Evolutionary conservation across 2,329 filamentous ascomycete genomes (phyloP), one percentile per base, ranked within the genome.

Genomic region (Aspergillus amoenus): DNA sequence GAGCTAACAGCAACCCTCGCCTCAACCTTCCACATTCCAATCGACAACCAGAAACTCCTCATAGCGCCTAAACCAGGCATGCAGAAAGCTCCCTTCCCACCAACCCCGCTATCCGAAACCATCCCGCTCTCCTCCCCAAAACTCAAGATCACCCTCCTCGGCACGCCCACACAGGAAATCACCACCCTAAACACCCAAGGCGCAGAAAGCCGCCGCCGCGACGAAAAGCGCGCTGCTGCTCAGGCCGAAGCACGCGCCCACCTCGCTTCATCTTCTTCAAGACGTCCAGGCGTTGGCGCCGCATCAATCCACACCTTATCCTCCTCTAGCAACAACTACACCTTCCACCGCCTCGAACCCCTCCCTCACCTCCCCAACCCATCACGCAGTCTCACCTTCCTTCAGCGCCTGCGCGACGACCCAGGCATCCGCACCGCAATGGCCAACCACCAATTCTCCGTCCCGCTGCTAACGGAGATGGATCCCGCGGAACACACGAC

Each of bases 381-480:
- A 0, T 82, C 88, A 22, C 86, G 87, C 52, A 90, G 88, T 11
- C 81, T 86, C 4, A 78, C 82, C 0, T 91, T 93, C 65, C 83
- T 99, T 2, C 81, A 89, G 70, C 84, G 89, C 1, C 81, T 99
- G 3, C 86, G 86, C 62, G 83, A 88, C 59, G 94, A 99, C 72
- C 87, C 90, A 0, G 94, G 94, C 7, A 93, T 99, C 75, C 87
- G 87, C 61, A 81, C 88, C 1, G 83, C 86, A 1, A 99, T 99
- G 94, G 80, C 83, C 15, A 87, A 87, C 66, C 93, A 96, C 78
- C 84, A 87, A 62, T 97, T 96, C 78, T 84, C 83, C 18, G 94
- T 99, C 1, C 88, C 88, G 0, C 75, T 97, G 3, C 81, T 99
- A 24, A 97, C 93, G 0, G 94, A 99, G 76, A 97, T 99, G 93